phyloP scores from a whole-genome alignment of 2,329 filamentous ascomycete species.

The Plectosphaerella sp. region DNA sequence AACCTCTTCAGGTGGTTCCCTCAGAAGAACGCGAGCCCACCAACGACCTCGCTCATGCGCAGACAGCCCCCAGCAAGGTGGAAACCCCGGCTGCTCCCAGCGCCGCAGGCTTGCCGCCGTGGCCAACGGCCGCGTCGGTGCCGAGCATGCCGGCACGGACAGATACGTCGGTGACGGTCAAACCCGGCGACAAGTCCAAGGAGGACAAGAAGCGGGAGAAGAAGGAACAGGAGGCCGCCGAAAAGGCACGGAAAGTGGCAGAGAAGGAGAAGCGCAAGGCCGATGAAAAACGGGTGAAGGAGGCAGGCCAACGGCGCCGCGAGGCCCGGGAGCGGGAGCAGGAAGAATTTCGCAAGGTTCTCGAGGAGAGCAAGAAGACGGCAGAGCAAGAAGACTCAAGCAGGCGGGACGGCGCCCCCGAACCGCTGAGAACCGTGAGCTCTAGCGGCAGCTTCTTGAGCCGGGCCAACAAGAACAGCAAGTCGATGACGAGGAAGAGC shows the following conservation, averaged over 20 bases:
- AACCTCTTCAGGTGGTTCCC: conserved; percentile 33
- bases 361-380: conserved; percentile 62
- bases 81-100: conserved; percentile 2
- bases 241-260: conserved; percentile 39
- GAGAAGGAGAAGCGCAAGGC: conserved; percentile 42
- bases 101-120: conserved; percentile 20
- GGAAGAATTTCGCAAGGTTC: conserved; percentile 55
- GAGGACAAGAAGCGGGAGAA: conserved; percentile 63
- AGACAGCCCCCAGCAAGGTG: conserved; percentile 51
- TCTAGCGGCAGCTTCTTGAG: conserved; percentile 47
- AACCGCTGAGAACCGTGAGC: conserved; percentile 22
- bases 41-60: conserved; percentile 59
- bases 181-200: conserved; percentile 38
- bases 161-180: conserved; percentile 8
- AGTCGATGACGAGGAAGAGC: conserved; percentile 74
- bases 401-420: conserved; percentile 30
- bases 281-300: conserved; percentile 37
- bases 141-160: conserved; percentile 19
- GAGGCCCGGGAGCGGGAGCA: conserved; percentile 50
- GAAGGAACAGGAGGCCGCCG: conserved; percentile 59
- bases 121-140: conserved; percentile 21
- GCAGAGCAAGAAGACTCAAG: conserved; percentile 44
- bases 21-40: conserved; percentile 28
- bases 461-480: conserved; percentile 67
- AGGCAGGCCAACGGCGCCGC: conserved; percentile 25